phyloP scores from a whole-genome alignment of 2,329 filamentous ascomycete genomes.

The Tolypocladium nubicola region DNA sequence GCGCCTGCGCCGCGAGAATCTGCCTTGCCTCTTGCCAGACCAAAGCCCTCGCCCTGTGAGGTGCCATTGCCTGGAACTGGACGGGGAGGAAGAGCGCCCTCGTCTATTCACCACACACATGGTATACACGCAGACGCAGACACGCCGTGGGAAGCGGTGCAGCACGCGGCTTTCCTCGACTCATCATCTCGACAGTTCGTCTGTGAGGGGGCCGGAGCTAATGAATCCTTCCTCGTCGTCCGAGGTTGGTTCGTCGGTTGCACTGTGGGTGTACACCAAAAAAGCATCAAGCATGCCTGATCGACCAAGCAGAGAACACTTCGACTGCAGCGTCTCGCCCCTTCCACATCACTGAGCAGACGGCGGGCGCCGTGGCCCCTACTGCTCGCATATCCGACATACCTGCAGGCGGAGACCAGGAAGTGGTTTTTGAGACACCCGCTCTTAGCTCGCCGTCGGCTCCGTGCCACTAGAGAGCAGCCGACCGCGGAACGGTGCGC shows the following conservation, averaged over 20 bases:
- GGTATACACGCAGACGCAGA: neutral
- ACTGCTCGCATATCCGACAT: neutral
- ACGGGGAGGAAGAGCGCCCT: neutral
- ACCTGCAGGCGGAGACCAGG: neutral
- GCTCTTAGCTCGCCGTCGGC: neutral
- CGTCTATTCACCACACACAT: neutral
- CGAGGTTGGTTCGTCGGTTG: neutral
- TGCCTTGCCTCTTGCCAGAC: neutral
- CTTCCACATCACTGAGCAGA: neutral
- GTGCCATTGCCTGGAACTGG: neutral
- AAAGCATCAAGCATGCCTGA: neutral
- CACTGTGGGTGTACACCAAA: neutral
- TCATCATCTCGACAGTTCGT: neutral
- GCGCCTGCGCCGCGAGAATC: neutral
- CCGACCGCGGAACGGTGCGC: conserved; percentile 21
- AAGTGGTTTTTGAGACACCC: neutral
- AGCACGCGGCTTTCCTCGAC: neutral
- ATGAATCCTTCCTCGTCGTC: neutral
- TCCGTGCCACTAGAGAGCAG: neutral
- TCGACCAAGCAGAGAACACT: neutral
- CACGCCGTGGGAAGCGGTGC: neutral
- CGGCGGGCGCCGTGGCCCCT: neutral
- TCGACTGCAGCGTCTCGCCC: neutral
- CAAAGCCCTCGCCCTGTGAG: neutral
- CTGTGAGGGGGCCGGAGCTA: neutral